Conservation (phyloP, 441 rosid genomes). For the Euphorbia neoarborescens region DNA sequence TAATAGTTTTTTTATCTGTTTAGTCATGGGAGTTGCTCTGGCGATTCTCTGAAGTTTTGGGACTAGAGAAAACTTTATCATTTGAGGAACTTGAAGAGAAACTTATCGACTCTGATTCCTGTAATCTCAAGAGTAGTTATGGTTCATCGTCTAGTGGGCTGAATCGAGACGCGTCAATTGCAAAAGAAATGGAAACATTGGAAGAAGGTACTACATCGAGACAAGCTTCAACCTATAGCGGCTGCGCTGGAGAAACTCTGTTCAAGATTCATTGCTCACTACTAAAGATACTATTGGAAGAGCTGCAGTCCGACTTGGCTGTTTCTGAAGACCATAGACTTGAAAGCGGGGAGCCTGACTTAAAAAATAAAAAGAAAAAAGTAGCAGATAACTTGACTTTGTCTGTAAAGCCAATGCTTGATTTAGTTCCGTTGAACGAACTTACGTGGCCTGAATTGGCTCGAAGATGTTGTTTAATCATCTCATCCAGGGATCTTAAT, state of each 20-base stretch:
- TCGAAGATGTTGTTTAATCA: constrained; percentile 39
- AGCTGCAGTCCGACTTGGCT: constrained; percentile 38
- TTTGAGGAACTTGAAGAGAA: constrained; percentile 41
- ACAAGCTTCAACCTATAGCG: constrained; percentile 14
- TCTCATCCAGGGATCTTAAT: constrained; percentile 39
- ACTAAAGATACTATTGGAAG: constrained; percentile 34
- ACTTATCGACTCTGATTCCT: constrained; percentile 26
- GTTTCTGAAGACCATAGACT: constrained; percentile 35
- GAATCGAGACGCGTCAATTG: constrained; percentile 11
- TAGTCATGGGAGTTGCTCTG: constrained; percentile 44
- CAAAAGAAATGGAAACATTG: constrained; percentile 22
- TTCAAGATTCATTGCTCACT: constrained; percentile 34
- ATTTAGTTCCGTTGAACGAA: constrained; percentile 44
- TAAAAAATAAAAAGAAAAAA: constrained; percentile 40
- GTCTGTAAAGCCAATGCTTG: constrained; percentile 35
- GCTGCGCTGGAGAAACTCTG: constrained; percentile 27
- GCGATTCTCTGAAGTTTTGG: constrained; percentile 50
- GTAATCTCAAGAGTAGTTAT: constrained; percentile 7
- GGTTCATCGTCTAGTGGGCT: constrained; percentile 13
- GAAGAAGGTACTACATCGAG: constrained; percentile 20
- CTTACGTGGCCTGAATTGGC: constrained; percentile 58
- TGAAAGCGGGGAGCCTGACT: constrained; percentile 38
- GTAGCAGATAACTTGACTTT: constrained; percentile 33
- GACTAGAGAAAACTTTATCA: constrained; percentile 33
- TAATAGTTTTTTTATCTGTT: constrained; percentile 19